Evolutionary conservation across 2,329 filamentous ascomycete species (phyloP).

Genomic region (Alternaria conjuncta): DNA sequence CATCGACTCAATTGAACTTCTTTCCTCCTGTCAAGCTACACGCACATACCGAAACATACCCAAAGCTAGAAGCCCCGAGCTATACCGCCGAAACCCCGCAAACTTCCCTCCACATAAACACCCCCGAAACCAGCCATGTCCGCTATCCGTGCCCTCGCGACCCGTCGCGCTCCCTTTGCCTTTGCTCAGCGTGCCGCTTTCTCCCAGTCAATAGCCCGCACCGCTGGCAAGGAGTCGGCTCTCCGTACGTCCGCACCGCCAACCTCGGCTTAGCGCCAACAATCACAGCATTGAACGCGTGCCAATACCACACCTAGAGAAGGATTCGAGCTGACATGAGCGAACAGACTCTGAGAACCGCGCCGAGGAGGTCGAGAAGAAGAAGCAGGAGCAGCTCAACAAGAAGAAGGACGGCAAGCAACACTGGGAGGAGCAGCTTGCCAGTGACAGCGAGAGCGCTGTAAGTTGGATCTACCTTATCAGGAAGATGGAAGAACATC

Average conservation of each 20-base stretch:
- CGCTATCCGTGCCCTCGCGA: conserved; percentile 39
- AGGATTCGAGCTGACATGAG: conserved; percentile 8
- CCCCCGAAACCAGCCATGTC: conserved; percentile 33
- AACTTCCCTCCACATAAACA: background rate
- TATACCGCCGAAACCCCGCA: conserved; percentile 7
- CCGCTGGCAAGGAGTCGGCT: conserved; percentile 53
- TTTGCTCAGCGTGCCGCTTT: conserved; percentile 48
- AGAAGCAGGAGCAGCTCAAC: conserved; percentile 53
- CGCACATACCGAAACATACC: background rate
- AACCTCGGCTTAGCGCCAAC: background rate
- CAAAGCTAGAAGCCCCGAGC: background rate
- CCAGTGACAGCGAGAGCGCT: conserved; percentile 51
- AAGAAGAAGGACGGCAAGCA: conserved; percentile 54
- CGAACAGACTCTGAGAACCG: conserved; percentile 38
- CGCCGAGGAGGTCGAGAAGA: conserved; percentile 50
- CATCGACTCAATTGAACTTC: background rate
- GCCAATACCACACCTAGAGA: background rate
- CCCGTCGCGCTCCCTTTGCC: conserved; percentile 37
- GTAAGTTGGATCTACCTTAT: conserved; percentile 27
- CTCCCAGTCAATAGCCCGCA: conserved; percentile 45
- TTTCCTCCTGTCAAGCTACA: background rate
- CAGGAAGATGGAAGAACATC: too few species aligned
- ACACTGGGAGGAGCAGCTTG: conserved; percentile 53
- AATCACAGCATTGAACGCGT: background rate
- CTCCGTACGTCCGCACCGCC: conserved; percentile 47